Conservation (phyloP, 1,284 basidiomycete genomes). For the Ustilago vetiveriae region DNA sequence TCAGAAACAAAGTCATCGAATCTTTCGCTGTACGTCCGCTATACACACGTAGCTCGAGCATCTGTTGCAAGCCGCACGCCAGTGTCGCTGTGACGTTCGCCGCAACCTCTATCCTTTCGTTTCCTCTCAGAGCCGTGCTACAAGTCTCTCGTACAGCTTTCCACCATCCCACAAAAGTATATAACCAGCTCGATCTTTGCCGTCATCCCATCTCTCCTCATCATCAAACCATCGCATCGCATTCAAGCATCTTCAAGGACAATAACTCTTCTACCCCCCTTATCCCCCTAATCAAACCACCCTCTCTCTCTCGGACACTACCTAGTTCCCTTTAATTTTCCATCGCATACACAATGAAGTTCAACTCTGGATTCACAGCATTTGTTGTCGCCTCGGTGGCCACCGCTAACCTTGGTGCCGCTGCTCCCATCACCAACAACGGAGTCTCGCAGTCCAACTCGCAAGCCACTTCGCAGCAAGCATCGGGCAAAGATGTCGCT, state of each 20-base stretch:
- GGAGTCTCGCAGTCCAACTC: slow-evolving; percentile 32
- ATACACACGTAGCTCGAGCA: neutral
- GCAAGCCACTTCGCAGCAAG: slow-evolving; percentile 19
- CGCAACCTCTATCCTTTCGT: too few relatives aligned
- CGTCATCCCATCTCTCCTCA: slow-evolving; percentile 4
- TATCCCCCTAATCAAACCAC: neutral
- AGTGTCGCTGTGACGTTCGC: neutral
- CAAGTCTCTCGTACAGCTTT: too few relatives aligned
- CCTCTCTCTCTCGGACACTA: slow-evolving; percentile 9
- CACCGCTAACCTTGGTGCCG: slow-evolving; percentile 23
- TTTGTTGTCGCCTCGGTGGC: slow-evolving; percentile 34
- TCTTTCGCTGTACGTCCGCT: neutral
- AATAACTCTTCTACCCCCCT: slow-evolving; percentile 2
- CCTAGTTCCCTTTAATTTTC: slow-evolving; percentile 9
- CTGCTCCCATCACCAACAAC: slow-evolving; percentile 27
- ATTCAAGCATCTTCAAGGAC: too few relatives aligned
- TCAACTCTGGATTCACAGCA: slow-evolving; percentile 29
- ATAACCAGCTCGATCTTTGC: slow-evolving; percentile 7
- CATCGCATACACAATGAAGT: slow-evolving; percentile 28
- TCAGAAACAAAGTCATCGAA: neutral
- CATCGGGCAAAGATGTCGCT: slow-evolving; percentile 14
- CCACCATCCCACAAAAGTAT: slow-evolving; percentile 4
- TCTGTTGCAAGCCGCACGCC: too few relatives aligned
- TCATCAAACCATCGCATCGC: slow-evolving; percentile 22
- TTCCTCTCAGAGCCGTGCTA: too few relatives aligned